These are phyloP conservation scores for Ustilago trichophora DNA, from an alignment of 1,284 basidiomycete genomes.

Conservation along the genomic window DNA sequence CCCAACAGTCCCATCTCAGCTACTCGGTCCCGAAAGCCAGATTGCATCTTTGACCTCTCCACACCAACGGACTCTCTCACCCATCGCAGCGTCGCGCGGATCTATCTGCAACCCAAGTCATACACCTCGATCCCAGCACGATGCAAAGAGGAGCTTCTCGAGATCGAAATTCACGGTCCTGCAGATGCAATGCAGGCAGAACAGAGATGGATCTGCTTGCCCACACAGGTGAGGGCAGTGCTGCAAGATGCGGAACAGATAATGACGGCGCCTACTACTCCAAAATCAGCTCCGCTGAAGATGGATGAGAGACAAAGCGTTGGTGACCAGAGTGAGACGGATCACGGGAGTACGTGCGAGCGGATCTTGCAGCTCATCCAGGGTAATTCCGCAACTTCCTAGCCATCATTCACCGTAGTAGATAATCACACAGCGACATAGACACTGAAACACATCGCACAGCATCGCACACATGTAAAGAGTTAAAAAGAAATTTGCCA, in stretches of 20 bases:
- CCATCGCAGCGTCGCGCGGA: neutral
- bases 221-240: conserved; percentile 17
- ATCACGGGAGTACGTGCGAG: too few relatives aligned
- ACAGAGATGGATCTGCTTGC: conserved; percentile 10
- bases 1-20: neutral
- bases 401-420: neutral
- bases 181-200: neutral
- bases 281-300: too few relatives aligned
- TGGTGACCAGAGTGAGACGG: too few relatives aligned
- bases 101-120: conserved; percentile 30
- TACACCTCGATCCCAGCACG: conserved; percentile 20
- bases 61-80: conserved; percentile 1
- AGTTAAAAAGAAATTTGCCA: neutral
- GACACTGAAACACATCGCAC: too few relatives aligned
- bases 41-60: conserved; percentile 34
- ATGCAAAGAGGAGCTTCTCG: conserved; percentile 25
- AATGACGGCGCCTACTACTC: too few relatives aligned
- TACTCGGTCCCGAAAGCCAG: conserved; percentile 8
- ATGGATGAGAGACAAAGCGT: too few relatives aligned
- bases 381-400: neutral
- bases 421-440: too few relatives aligned
- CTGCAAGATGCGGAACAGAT: conserved; percentile 26
- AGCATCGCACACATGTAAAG: too few relatives aligned
- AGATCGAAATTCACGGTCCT: conserved; percentile 23
- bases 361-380: conserved; percentile 14